Evolutionary conservation across 2,329 filamentous ascomycete genomes (phyloP), one percentile per base, ranked within the genome.

Genomic region (Pseudofabraea citricarpa): DNA sequence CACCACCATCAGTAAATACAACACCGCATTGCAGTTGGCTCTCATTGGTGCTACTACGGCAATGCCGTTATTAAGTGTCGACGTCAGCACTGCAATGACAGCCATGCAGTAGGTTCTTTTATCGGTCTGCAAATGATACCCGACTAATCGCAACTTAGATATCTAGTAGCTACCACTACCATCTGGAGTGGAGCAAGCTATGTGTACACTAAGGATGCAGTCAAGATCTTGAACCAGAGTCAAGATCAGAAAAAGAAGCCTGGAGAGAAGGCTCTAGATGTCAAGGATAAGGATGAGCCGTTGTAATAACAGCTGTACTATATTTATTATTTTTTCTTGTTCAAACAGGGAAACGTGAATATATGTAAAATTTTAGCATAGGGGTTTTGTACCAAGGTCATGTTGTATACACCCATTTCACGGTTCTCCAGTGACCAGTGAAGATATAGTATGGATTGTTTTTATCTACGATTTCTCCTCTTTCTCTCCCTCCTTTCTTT

Each of bases 171-270:
- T 1, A 78, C 75, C 0, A 98, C 93, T 4, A 98, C 93, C 0
- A 67, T 95, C 5, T 97, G 90, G 87, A 96, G 90, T 50, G 93
- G 93, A 6, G 73, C 90, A 12, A 95, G 90, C 64, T 98, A 98
- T 62, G 74, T 95, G 6, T 94, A 85, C 62, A 87, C 81, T 53
- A 95, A 93, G 63, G 85, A 95, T 56, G 91, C 90, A 0, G 90
- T 97, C 23, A 94, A 85, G 64, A 96, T 97, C 44, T 63, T 97
- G 32, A 69, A 63, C 12, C 66, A 70, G 43, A 46, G 52, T 6
- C 41, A 43, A 20, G 23, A 32, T 12, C 26, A 45, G 24, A 49
- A 53, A 19, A 15, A 13, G 18, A 37, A 31, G 27, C 27, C 27
- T n/a, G 27, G 6, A 4, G 13, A 6, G 27, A 31, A 15, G n/a